Evolutionary conservation across 768 basidiomycete genomes (phyloP), one percentile per base, ranked within the genome.

Genomic region (Serendipita sp.): DNA sequence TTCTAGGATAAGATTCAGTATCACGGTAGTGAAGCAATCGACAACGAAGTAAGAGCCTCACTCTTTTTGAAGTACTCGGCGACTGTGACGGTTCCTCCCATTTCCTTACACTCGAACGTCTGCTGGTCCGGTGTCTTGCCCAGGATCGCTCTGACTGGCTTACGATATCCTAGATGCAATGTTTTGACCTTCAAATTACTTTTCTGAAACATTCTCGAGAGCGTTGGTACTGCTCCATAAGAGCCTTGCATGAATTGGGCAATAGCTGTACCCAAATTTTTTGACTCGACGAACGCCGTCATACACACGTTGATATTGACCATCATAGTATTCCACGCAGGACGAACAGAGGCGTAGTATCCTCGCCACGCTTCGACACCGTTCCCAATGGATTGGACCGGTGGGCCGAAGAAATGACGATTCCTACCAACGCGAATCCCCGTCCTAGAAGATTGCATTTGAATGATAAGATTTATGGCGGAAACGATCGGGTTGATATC

Each of bases 401-500:
- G 72, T 34, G 71, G 63, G 7, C 72, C 74, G 75, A 86, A 86
- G 74, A 88, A 88, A 72, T 82, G 87, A 11, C 83, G 78, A 66
- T 85, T 84, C 63, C 80, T 75, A 1, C 86, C 85, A 10, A 86
- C 82, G 70, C 82, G 79, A n/a, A 83, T 77, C 34, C 76, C 76
- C 18, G 58, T 66, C 51, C 37, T 79, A 74, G 68, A 79, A 77
- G 13, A 84, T 79, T 68, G 80, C 76, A 58, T 83, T 77, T 56
- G 79, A 3, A 87, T 73, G 62, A 88, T 75, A 28, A 88, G 73
- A 69, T 89, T 87, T 56, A 88, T 70, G 2, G 85, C 85, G 7
- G 86, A 78, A 3, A 88, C 74, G 15, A 82, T 68, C 0, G 86
- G 85, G 63, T 76, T 72, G 1, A 83, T 78, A 62, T 88, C 85